Evolutionary conservation across 768 basidiomycete genomes (phyloP).

Genomic region (Serendipita indica): DNA sequence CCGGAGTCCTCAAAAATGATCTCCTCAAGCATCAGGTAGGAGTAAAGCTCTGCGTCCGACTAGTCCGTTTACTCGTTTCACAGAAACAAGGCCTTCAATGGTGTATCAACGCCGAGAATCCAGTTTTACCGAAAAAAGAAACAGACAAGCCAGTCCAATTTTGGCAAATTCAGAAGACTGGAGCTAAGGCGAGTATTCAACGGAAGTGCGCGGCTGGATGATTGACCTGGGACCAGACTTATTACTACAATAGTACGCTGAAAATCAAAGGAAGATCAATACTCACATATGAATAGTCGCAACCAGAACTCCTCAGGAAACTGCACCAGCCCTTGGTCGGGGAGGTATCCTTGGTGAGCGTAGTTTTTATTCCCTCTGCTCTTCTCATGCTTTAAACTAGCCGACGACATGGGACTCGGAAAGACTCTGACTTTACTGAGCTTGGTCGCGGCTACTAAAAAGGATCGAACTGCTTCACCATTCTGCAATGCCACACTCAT

Average conservation of each 20-base stretch:
- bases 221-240: constrained; percentile 26
- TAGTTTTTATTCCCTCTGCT: not conserved
- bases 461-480: constrained; percentile 38
- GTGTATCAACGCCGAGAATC: constrained; percentile 72
- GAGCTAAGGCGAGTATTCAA: constrained; percentile 33
- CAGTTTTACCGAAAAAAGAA: constrained; percentile 49
- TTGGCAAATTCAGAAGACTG: constrained; percentile 57
- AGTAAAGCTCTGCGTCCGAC: constrained; percentile 8
- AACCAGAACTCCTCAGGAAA: constrained; percentile 62
- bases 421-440: constrained; percentile 86
- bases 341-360: constrained; percentile 63
- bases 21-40: constrained; percentile 69
- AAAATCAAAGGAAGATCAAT: not conserved
- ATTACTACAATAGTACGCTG: constrained; percentile 52
- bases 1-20: constrained; percentile 53
- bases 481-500: constrained; percentile 52
- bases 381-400: constrained; percentile 17
- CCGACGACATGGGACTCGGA: constrained; percentile 30
- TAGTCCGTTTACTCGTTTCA: not conserved
- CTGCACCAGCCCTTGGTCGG: constrained; percentile 49
- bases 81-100: constrained; percentile 76
- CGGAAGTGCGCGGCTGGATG: not conserved
- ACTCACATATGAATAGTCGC: constrained; percentile 36
- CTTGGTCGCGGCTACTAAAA: constrained; percentile 56
- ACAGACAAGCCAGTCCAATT: constrained; percentile 72